A percentile compares a stretch with the other conserved stretches of the same genome.
These are phyloP conservation scores for Phascolomyces articulosus DNA, from an alignment of 371 early-diverging fungal genomes.

Conservation along the genomic window DNA sequence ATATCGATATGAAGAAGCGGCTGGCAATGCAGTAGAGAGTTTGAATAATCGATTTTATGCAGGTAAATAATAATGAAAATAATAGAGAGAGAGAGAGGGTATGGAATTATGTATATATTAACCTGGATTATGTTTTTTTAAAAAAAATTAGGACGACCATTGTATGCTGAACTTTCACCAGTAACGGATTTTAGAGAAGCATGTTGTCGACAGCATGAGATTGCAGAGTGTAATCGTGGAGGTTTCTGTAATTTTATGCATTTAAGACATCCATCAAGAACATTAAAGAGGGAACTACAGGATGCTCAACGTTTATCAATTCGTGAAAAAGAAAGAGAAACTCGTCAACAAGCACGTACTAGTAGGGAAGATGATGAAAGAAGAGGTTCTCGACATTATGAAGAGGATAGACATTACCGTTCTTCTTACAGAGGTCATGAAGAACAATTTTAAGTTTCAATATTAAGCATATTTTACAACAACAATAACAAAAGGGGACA, in stretches of 20 bases:
- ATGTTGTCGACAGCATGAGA: slow-evolving; percentile 97
- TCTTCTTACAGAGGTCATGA: too few relatives aligned
- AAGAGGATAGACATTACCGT: neutral
- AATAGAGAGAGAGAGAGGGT: neutral
- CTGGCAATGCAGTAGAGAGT: slow-evolving; percentile 87
- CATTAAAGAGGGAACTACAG: slow-evolving; percentile 76
- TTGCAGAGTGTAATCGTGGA: slow-evolving; percentile 92
- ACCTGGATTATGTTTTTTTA: neutral
- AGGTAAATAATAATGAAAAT: slow-evolving; percentile 43
- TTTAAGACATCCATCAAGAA: slow-evolving; percentile 79
- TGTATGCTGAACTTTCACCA: slow-evolving; percentile 95
- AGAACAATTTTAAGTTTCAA: too few relatives aligned
- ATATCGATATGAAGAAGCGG: slow-evolving; percentile 90
- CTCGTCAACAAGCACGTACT: slow-evolving; percentile 1
- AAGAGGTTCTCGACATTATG: slow-evolving; percentile 6
- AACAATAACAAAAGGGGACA: too few relatives aligned
- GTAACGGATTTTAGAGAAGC: slow-evolving; percentile 98
- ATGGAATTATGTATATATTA: neutral
- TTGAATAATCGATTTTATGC: slow-evolving; percentile 96
- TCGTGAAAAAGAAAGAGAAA: slow-evolving; percentile 55
- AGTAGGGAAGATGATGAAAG: slow-evolving; percentile 5
- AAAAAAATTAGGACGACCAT: slow-evolving; percentile 71
- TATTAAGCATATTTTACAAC: too few relatives aligned
- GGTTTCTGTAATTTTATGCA: slow-evolving; percentile 99
- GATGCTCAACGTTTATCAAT: slow-evolving; percentile 78